Base-by-base conservation (phyloP, 257 asterid genomes). In the Solanum arcanum region DNA sequence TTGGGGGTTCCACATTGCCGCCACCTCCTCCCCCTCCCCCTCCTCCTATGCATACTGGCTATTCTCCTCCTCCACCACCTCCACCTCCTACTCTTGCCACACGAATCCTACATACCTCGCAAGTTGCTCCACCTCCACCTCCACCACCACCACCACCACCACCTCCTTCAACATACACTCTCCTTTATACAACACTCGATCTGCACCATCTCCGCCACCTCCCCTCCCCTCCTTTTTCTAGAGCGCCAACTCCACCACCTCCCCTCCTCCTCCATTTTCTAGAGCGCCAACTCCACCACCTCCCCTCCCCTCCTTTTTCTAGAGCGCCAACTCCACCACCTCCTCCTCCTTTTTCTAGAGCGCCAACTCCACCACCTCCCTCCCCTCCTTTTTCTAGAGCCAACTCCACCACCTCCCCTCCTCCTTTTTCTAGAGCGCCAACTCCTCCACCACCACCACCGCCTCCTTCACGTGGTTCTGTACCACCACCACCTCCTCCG, bases 341-440 rank as follows among this genome's bases (percentile, higher is more conserved):
- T 7, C 89, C 86, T 1, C 89, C 92, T 66, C 85, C 86, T 89
- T 59, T 89, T 46, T 33, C 18, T 7, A 70, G 83, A 7, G 90
- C 94, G 46, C 90, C 93, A 0, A 88, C 93, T 93, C 89, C 92
- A 3, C 86, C 95, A 5, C 94, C 94, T 9, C 95, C 94, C 93
- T 3, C 95, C 95, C 91, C 93, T 41, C 60, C 66, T 21, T 60
- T 80, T 27, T 85, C 29, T 47, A 93, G 91, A 59, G 89, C 91
- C 92, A 46, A 83, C 91, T 46, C 93, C 95, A n/a, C 92, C 94
- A 37, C 93, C 90, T 4, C 95, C 94, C 93, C 91, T 6, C 94
- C 96, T 20, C 94, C 92, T 86, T 49, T 33, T 33, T 33, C 35
- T 33, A 31, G 35, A 33, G 35, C 4, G 4, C 35, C 35, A 33